Conservation (phyloP, 2,329 filamentous ascomycete species). For the Ceratocystis alfenasii region DNA sequence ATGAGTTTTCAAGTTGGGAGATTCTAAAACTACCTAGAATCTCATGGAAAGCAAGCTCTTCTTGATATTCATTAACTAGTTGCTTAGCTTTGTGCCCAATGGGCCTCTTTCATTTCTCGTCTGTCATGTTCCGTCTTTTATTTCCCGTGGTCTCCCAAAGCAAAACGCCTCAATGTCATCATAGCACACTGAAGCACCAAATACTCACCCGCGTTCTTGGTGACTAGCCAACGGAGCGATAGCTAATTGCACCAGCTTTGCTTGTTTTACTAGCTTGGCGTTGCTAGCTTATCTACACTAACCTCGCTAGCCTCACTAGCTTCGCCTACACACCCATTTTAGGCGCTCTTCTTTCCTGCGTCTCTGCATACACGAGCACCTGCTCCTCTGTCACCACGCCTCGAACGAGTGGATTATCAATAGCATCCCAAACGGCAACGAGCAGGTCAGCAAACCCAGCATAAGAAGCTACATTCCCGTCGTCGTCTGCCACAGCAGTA, state of each 20-base stretch:
- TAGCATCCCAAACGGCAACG: conserved; percentile 14
- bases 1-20: neutral
- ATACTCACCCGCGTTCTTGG: too few species aligned
- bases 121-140: too few species aligned
- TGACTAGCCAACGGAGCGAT: too few species aligned
- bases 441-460: conserved; percentile 9
- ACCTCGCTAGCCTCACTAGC: neutral
- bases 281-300: neutral
- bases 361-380: conserved; percentile 7
- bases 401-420: conserved; percentile 18
- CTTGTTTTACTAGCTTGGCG: too few species aligned
- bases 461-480: neutral
- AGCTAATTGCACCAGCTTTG: too few species aligned
- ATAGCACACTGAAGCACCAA: too few species aligned
- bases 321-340: conserved; percentile 4
- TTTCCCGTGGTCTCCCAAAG: too few species aligned
- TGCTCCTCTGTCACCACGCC: conserved; percentile 19
- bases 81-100: too few species aligned
- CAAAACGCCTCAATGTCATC: too few species aligned
- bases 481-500: neutral
- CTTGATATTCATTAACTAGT: too few species aligned
- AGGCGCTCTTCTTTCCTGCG: conserved; percentile 1
- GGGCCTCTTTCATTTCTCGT: too few species aligned
- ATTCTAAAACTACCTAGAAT: neutral
- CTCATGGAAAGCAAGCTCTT: neutral